Evolutionary conservation across 345 rosid species (phyloP), one percentile per base, ranked within the genome.

Genomic region (Geranium brycei): DNA sequence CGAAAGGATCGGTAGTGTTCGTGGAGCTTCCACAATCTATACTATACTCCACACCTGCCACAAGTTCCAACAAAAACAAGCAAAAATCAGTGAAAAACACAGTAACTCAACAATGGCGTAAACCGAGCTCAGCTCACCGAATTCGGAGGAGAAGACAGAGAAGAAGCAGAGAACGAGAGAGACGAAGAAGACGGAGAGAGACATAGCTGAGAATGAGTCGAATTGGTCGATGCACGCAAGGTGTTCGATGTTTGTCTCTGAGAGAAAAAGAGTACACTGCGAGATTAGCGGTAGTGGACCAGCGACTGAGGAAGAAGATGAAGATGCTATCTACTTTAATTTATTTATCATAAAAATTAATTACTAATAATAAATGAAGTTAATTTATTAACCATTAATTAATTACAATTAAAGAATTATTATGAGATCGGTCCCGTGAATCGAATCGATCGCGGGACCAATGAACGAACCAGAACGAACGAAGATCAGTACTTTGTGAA

Each of bases 21-120:
- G 78, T 62, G 66, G 69, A 70, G 60, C 86, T 80, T 18, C 99
- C 99, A 74, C 96, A 88, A 76, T 95, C 97, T 23, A 95, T 87
- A 81, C 78, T 79, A 78, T 75, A 81, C 19, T 83, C 79, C 16
- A 76, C 67, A 68, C 80, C 96, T 89, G 84, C 70, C 63, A 67
- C 67, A 38, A 18, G n/a, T 40, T 16, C 59, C 59, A 18, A 17
- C n/a, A 16, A 16, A 16, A 15, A 8, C n/a, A 16, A 7, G 16
- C 59, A n/a, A 32, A 63, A 1, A 11, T 6, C 51, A 16, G 41
- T 7, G 41, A 35, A 19, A 1, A 7, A 38, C 7, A 35, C 10
- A 7, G 59, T 16, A 16, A 17, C 3, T 35, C 10, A 35, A 35
- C 41, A 35, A 16, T 57, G 59, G 59, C 7, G 59, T 3, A 18